Evolutionary conservation across 495 filamentous ascomycete species (phyloP), one percentile per base, ranked within the genome.

Genomic region (Aspergillus sparsus): DNA sequence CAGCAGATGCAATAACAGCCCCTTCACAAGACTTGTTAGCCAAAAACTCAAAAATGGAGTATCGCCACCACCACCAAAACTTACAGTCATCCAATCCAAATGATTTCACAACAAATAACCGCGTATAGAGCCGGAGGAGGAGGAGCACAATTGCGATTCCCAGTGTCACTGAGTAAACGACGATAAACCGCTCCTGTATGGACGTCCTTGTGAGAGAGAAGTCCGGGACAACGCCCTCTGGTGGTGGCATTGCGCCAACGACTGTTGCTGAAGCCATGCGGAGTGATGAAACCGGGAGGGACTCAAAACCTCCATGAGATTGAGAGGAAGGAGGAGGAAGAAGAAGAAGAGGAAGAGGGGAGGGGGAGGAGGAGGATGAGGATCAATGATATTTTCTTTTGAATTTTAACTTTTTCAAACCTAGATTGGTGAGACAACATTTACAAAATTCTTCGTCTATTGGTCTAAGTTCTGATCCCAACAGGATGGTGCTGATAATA

Each of bases 11-110:
- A 13, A 52, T 52, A 37, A 52, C 49, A 34, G 49, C 49, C 31
- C 31, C 49, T 52, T 27, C 31, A n/a, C 1, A 37, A 5, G 5
- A 7, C 32, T 36, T 13, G 49, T 52, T n/a, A 52, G 49, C 13
- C 3, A 3, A 3, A 36, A 11, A n/a, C 15, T 16, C 2, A 1
- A 18, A n/a, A 4, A 16, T 0, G 5, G 3, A n/a, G 42, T 8
- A 46, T 46, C 21, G 21, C 3, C 3, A 7, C n/a, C 42, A 36
- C 27, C 13, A n/a, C 49, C n/a, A 13, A 35, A 52, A 52, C 49
- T 2, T 52, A 52, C 32, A 52, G 49, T 52, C 49, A 36, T 52
- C 49, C 12, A 52, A 33, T 35, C 49, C 49, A 52, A 52, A 34
- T 7, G 49, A 52, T n/a, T 52, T 52, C 6, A 52, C 49, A 12